These are phyloP conservation scores for Exophiala spinifera DNA, from an alignment of 2,329 filamentous ascomycete genomes.

Conservation along the genomic window DNA sequence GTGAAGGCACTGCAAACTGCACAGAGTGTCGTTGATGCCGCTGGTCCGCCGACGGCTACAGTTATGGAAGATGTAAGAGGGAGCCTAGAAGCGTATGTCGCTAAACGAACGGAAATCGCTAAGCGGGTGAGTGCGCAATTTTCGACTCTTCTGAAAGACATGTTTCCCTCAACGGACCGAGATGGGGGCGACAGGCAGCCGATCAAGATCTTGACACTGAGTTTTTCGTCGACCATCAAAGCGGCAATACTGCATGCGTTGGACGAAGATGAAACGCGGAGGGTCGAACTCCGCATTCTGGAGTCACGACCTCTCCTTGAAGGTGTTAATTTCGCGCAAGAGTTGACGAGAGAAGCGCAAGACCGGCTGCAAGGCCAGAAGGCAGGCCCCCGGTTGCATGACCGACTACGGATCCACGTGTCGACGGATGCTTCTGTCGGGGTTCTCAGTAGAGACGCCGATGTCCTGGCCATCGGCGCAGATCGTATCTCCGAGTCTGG, in stretches of 20 bases:
- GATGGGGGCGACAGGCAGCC: background rate
- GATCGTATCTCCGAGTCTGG: slow-evolving; percentile 59
- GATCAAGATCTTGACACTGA: slow-evolving; percentile 58
- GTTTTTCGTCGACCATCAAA: slow-evolving; percentile 60
- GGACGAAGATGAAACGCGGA: slow-evolving; percentile 38
- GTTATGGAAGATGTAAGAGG: slow-evolving; percentile 15
- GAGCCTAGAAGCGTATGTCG: slow-evolving; percentile 30
- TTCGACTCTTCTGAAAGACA: slow-evolving; percentile 9
- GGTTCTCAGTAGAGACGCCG: slow-evolving; percentile 34
- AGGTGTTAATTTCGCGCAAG: slow-evolving; percentile 56
- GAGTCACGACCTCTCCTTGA: slow-evolving; percentile 67
- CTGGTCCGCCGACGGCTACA: slow-evolving; percentile 1
- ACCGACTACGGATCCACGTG: slow-evolving; percentile 56
- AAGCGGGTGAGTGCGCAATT: slow-evolving; percentile 23
- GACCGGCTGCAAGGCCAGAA: slow-evolving; percentile 28
- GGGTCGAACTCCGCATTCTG: slow-evolving; percentile 53
- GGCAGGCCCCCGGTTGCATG: slow-evolving; percentile 40
- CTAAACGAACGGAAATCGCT: slow-evolving; percentile 27
- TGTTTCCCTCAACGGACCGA: background rate
- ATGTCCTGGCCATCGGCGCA: slow-evolving; percentile 57
- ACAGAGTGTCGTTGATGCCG: slow-evolving; percentile 25
- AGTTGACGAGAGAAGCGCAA: slow-evolving; percentile 35
- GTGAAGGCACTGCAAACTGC: slow-evolving; percentile 47
- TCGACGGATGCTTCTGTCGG: slow-evolving; percentile 19
- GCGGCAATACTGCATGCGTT: slow-evolving; percentile 38